A percentile compares a stretch with the other conserved stretches of the same genome.
These are phyloP conservation scores for Colletotrichum magnum DNA, from an alignment of 2,329 filamentous ascomycete genomes.

Conservation along the genomic window DNA sequence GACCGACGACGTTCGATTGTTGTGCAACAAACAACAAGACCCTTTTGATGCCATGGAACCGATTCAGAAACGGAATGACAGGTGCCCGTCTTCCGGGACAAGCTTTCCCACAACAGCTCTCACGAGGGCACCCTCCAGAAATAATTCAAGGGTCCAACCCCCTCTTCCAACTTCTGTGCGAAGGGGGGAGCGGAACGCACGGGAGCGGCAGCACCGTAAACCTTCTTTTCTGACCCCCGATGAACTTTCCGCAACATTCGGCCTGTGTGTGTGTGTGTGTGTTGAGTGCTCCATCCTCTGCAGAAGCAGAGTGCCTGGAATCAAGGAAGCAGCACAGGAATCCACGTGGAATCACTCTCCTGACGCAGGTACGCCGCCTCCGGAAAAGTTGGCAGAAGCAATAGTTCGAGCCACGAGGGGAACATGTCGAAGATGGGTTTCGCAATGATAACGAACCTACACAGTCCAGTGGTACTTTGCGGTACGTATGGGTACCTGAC, in stretches of 20 bases:
- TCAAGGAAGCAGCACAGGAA: slow-evolving; percentile 13
- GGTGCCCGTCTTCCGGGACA: slow-evolving; percentile 6
- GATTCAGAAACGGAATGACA: neutral
- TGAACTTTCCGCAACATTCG: slow-evolving; percentile 23
- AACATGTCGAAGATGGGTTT: slow-evolving; percentile 17
- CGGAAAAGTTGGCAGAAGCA: slow-evolving; percentile 10
- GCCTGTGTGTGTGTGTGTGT: neutral
- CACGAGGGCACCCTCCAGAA: slow-evolving; percentile 8
- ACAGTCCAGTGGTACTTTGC: slow-evolving; percentile 27
- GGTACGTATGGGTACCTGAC: slow-evolving; percentile 34
- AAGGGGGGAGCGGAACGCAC: slow-evolving; percentile 41
- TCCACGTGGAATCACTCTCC: slow-evolving; percentile 22
- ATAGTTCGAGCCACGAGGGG: slow-evolving; percentile 16
- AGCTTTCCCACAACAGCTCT: slow-evolving; percentile 21
- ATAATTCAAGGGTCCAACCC: slow-evolving; percentile 36
- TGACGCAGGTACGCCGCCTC: slow-evolving; percentile 36
- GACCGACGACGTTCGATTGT: slow-evolving; percentile 6
- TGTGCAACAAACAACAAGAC: neutral
- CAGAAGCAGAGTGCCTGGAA: neutral
- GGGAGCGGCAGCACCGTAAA: slow-evolving; percentile 34
- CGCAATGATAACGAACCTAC: slow-evolving; percentile 24
- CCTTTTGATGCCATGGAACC: neutral
- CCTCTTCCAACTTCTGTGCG: neutral
- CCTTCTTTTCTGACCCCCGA: slow-evolving; percentile 20
- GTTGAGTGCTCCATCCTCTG: neutral